A percentile compares a stretch with the other conserved stretches of the same genome.
Conservation (phyloP, 768 basidiomycete genomes). For the Hemileccinum rubropunctum region DNA sequence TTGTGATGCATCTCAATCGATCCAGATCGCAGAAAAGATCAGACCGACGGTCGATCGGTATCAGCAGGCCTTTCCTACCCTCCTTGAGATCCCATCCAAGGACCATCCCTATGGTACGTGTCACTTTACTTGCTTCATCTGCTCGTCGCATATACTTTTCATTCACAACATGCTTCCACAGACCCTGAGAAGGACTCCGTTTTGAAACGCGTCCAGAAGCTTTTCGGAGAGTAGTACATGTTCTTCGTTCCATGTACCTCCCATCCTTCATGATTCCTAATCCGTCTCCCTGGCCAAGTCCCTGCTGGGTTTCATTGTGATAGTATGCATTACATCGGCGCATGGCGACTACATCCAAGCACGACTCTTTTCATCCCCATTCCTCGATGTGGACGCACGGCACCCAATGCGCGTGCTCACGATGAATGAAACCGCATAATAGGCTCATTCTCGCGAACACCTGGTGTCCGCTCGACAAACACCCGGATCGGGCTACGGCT, state of each 20-base stretch:
- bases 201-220: slow-evolving; percentile 93
- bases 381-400: slow-evolving; percentile 11
- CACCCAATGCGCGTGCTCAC: slow-evolving; percentile 13
- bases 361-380: slow-evolving; percentile 8
- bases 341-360: slow-evolving; percentile 15
- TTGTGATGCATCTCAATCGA: slow-evolving; percentile 11
- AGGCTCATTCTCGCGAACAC: slow-evolving; percentile 68
- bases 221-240: slow-evolving; percentile 77
- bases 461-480: slow-evolving; percentile 65
- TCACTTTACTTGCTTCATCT: not conserved
- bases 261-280: slow-evolving; percentile 8
- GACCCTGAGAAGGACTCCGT: slow-evolving; percentile 96
- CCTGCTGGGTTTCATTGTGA: slow-evolving; percentile 23
- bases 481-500: slow-evolving; percentile 60
- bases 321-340: slow-evolving; percentile 25
- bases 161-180: slow-evolving; percentile 33
- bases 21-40: slow-evolving; percentile 94
- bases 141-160: slow-evolving; percentile 6
- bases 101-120: slow-evolving; percentile 93
- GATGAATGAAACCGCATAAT: slow-evolving; percentile 63
- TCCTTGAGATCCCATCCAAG: slow-evolving; percentile 97
- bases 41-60: slow-evolving; percentile 93
- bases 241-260: slow-evolving; percentile 11
- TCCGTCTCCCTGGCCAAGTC: slow-evolving; percentile 12
- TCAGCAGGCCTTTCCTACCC: slow-evolving; percentile 91